Evolutionary conservation across 768 basidiomycete genomes (phyloP).

Genomic region (Ephemerocybe angulata): DNA sequence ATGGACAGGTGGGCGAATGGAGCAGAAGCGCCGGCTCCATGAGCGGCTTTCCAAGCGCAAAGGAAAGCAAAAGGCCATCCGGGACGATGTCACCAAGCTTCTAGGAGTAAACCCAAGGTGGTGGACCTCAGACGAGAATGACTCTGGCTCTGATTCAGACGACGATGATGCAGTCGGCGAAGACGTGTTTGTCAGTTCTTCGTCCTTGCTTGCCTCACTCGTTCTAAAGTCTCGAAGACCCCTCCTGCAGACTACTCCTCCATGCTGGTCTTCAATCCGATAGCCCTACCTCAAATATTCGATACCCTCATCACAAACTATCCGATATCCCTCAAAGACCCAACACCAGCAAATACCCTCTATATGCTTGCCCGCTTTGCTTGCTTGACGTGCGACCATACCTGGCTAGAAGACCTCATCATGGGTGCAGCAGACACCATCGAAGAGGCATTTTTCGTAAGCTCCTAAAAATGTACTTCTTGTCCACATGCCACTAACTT

Average conservation of each 20-base stretch:
- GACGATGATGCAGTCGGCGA: constrained; percentile 50
- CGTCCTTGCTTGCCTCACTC: constrained; percentile 3
- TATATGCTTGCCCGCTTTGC: constrained; percentile 93
- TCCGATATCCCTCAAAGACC: constrained; percentile 64
- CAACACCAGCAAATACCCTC: constrained; percentile 86
- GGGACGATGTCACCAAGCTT: constrained; percentile 53
- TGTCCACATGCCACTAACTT: constrained; percentile 5
- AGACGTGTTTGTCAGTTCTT: constrained; percentile 43
- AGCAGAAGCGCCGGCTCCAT: constrained; percentile 54
- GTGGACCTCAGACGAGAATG: constrained; percentile 58
- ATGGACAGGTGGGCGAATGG: constrained; percentile 77
- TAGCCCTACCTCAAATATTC: constrained; percentile 72
- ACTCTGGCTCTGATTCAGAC: constrained; percentile 40
- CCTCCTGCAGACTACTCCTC: constrained; percentile 72
- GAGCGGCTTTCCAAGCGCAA: constrained; percentile 57
- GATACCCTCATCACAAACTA: constrained; percentile 79
- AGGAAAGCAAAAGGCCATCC: constrained; percentile 50
- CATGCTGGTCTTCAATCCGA: constrained; percentile 92
- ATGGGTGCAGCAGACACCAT: constrained; percentile 89
- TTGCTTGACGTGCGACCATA: constrained; percentile 83
- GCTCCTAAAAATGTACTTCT: constrained; percentile 23
- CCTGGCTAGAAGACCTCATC: constrained; percentile 90
- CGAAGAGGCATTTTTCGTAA: constrained; percentile 88
- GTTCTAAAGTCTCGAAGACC: constrained; percentile 44
- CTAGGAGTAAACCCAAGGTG: constrained; percentile 57